phyloP scores from a whole-genome alignment of 2,329 filamentous ascomycete species.

The Dothistroma pini region DNA sequence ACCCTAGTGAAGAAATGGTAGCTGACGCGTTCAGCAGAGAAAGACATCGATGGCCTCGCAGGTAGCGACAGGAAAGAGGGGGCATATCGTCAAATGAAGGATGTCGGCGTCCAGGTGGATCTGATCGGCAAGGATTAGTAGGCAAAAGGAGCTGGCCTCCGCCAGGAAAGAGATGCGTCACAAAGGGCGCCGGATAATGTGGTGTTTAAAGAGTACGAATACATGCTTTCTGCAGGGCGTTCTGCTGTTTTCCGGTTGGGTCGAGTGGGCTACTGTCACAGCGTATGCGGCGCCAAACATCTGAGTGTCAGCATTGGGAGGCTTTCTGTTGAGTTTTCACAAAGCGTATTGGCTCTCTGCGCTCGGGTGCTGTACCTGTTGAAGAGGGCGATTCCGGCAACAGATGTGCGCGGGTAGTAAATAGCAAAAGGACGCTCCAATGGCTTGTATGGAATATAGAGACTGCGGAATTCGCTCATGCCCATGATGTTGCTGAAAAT shows the following conservation, averaged over 20 bases:
- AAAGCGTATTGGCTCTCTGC: background rate
- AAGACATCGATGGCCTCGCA: conserved; percentile 21
- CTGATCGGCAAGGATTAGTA: conserved; percentile 15
- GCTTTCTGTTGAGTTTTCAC: conserved; percentile 1
- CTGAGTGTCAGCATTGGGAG: conserved; percentile 6
- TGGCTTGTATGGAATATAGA: background rate
- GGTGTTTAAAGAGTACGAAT: background rate
- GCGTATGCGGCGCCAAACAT: background rate
- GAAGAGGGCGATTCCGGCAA: conserved; percentile 19
- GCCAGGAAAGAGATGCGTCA: background rate
- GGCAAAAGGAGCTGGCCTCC: conserved; percentile 26
- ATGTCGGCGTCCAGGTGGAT: conserved; percentile 34
- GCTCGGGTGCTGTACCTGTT: background rate
- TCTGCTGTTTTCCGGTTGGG: background rate
- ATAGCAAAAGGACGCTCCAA: background rate
- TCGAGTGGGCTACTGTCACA: conserved; percentile 1
- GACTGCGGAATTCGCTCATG: background rate
- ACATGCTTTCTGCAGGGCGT: conserved; percentile 7
- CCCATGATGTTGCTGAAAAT: background rate
- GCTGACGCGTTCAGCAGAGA: conserved; percentile 31
- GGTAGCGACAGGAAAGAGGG: conserved; percentile 27
- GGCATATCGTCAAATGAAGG: conserved; percentile 23
- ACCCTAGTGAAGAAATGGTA: conserved; percentile 21
- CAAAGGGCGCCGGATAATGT: background rate
- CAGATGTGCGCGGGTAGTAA: conserved; percentile 8